These are phyloP conservation scores for Beauveria australis DNA, from an alignment of 2,329 filamentous ascomycete species.

Conservation along the genomic window DNA sequence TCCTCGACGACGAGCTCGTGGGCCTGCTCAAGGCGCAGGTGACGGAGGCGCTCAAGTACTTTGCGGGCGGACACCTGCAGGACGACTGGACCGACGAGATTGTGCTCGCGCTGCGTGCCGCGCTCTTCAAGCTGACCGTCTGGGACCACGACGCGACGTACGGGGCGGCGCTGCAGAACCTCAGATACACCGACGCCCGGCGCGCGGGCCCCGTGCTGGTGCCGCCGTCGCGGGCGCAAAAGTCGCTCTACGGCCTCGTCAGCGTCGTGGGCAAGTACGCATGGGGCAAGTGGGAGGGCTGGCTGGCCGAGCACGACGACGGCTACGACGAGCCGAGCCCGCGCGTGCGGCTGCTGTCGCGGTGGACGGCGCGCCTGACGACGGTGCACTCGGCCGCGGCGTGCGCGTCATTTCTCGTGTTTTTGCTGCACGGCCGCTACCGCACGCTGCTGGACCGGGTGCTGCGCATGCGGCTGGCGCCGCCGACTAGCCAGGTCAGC, in stretches of 20 bases:
- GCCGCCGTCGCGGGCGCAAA: slow-evolving; percentile 73
- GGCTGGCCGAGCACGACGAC: slow-evolving; percentile 68
- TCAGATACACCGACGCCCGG: slow-evolving; percentile 82
- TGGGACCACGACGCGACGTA: slow-evolving; percentile 97
- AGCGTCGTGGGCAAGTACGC: slow-evolving; percentile 83
- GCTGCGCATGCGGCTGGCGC: slow-evolving; percentile 74
- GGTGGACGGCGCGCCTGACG: slow-evolving; percentile 59
- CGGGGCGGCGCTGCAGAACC: slow-evolving; percentile 83
- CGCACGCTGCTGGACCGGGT: slow-evolving; percentile 82
- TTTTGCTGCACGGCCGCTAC: slow-evolving; percentile 84
- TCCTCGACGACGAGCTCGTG: slow-evolving; percentile 88
- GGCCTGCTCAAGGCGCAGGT: slow-evolving; percentile 80
- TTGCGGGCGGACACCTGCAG: slow-evolving; percentile 63
- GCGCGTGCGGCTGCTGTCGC: slow-evolving; percentile 49
- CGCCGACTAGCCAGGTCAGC: slow-evolving; percentile 75
- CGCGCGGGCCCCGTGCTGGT: slow-evolving; percentile 52
- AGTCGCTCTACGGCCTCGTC: slow-evolving; percentile 71
- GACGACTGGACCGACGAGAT: slow-evolving; percentile 89
- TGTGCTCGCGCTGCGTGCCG: slow-evolving; percentile 62
- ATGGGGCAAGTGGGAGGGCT: slow-evolving; percentile 88
- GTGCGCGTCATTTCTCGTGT: slow-evolving; percentile 79
- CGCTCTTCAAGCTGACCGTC: slow-evolving; percentile 88
- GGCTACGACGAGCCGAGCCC: slow-evolving; percentile 58
- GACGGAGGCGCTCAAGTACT: slow-evolving; percentile 79
- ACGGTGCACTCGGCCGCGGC: slow-evolving; percentile 74